Evolutionary conservation across 345 rosid genomes (phyloP).

Genomic region (Reutealis trisperma): DNA sequence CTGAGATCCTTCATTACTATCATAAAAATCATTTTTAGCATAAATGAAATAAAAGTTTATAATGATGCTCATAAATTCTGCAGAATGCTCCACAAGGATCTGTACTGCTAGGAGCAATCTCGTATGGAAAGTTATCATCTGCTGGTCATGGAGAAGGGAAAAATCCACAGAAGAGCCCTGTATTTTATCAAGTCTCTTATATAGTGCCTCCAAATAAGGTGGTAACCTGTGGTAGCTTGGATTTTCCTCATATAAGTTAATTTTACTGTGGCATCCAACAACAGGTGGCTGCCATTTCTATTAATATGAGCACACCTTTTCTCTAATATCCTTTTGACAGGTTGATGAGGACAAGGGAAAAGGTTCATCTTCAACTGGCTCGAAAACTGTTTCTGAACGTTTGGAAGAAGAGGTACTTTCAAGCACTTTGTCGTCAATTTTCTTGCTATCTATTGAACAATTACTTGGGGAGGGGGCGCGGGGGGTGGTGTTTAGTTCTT

Average conservation of each 20-base stretch:
- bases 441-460: background rate
- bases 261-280: background rate
- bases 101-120: conserved; percentile 71
- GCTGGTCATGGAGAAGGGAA: conserved; percentile 46
- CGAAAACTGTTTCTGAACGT: conserved; percentile 67
- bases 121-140: conserved; percentile 70
- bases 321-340: conserved; percentile 38
- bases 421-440: conserved; percentile 7
- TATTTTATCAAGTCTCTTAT: conserved; percentile 61
- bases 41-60: background rate
- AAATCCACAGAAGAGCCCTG: conserved; percentile 68
- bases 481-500: background rate
- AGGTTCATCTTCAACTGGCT: conserved; percentile 51
- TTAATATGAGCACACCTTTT: background rate
- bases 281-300: conserved; percentile 7
- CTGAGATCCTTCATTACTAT: background rate
- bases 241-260: background rate
- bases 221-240: conserved; percentile 6
- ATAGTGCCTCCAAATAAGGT: conserved; percentile 95
- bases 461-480: too few species aligned
- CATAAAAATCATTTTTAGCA: background rate
- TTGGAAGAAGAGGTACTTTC: conserved; percentile 76
- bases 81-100: conserved; percentile 87
- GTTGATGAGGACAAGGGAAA: conserved; percentile 73
- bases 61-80: conserved; percentile 23